A percentile compares a stretch with the other conserved stretches of the same genome.
phyloP scores from a whole-genome alignment of 768 basidiomycete species.

The Neoboletus subvelutipes region DNA sequence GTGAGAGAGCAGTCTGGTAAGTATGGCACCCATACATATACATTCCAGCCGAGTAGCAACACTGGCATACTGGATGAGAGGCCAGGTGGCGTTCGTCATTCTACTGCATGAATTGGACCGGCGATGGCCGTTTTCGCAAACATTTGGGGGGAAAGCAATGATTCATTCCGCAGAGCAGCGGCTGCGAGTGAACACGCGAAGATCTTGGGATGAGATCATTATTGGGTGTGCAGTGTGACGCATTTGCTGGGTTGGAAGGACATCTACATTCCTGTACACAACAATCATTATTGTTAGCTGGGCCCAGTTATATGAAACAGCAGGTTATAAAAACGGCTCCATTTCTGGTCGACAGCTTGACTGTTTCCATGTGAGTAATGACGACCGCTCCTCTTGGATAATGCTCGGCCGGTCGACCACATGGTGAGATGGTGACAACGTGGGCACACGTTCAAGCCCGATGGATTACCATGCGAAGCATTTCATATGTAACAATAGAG shows the following conservation, averaged over 20 bases:
- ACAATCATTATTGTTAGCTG: background rate
- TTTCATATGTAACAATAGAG: background rate
- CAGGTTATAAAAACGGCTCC: background rate
- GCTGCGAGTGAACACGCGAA: background rate
- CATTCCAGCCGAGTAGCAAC: background rate
- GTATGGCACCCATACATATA: background rate
- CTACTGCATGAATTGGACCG: background rate
- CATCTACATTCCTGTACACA: background rate
- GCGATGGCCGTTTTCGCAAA: too few relatives aligned
- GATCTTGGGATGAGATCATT: background rate
- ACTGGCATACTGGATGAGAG: background rate
- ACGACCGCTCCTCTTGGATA: background rate
- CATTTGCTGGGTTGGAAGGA: background rate
- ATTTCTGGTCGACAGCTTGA: background rate
- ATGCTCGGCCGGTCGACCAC: background rate
- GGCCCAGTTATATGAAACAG: background rate
- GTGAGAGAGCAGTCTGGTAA: background rate
- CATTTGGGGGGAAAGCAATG: too few relatives aligned
- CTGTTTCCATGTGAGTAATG: background rate
- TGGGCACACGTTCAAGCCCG: background rate
- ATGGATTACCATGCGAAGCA: background rate
- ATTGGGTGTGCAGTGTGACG: background rate
- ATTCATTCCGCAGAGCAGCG: too few relatives aligned
- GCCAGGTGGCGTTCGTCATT: background rate
- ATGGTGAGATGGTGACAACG: conserved; percentile 1